Evolutionary conservation across 768 basidiomycete genomes (phyloP).

Genomic region (Trametes maxima): DNA sequence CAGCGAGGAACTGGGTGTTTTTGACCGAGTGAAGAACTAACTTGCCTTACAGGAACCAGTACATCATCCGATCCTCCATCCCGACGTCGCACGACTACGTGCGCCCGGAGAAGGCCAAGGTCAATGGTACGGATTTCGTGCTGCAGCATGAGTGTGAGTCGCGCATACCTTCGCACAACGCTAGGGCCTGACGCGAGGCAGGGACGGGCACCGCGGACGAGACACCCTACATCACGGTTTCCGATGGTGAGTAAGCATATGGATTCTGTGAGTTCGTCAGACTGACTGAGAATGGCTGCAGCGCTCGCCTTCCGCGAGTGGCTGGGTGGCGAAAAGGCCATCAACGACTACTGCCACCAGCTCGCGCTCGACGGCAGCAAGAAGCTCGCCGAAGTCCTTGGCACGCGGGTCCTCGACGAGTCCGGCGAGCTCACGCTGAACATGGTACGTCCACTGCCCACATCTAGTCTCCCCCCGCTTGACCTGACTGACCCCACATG

Average conservation of each 20-base stretch:
- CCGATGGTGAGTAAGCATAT: conserved; percentile 43
- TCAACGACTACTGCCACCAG: conserved; percentile 68
- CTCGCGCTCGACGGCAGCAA: conserved; percentile 71
- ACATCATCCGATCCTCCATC: conserved; percentile 58
- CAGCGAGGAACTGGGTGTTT: conserved; percentile 10
- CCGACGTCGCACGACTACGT: conserved; percentile 58
- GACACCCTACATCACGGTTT: conserved; percentile 54
- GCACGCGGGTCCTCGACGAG: conserved; percentile 65
- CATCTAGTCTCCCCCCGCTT: neutral
- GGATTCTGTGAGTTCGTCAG: neutral
- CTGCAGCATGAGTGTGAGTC: conserved; percentile 28
- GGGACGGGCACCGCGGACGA: conserved; percentile 69
- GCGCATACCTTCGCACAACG: neutral
- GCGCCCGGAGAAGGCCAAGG: conserved; percentile 37
- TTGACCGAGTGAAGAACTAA: neutral
- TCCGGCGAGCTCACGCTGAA: conserved; percentile 59
- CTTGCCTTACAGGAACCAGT: conserved; percentile 54
- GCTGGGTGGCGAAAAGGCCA: conserved; percentile 75
- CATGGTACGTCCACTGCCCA: conserved; percentile 53
- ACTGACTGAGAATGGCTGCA: conserved; percentile 23
- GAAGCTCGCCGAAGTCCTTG: conserved; percentile 57
- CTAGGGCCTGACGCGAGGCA: conserved; percentile 27
- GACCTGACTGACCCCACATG: neutral
- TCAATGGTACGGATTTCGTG: conserved; percentile 27
- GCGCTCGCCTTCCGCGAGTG: conserved; percentile 74